A percentile compares a stretch with the other conserved stretches of the same genome.
Conservation (phyloP, 805 yeast genomes). For the Ogataea allantospora region DNA sequence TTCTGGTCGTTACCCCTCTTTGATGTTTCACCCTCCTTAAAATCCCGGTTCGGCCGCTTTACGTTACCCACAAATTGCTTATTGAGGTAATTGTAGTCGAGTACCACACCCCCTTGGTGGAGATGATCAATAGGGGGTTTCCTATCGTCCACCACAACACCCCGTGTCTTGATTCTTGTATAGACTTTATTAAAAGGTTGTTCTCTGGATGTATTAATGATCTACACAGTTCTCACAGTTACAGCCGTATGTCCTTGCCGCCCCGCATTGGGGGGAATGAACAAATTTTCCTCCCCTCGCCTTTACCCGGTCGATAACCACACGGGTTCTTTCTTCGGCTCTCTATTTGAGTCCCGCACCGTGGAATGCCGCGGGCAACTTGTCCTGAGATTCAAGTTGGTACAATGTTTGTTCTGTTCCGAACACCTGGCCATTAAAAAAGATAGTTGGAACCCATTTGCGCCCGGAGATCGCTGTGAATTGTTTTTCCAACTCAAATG, state of each 20-base stretch:
- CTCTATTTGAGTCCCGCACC: conserved; percentile 28
- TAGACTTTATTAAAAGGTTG: too few relatives aligned
- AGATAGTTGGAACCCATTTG: conserved; percentile 70
- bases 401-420: conserved; percentile 56
- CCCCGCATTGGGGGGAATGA: background rate
- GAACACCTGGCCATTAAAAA: conserved; percentile 55
- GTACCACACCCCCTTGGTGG: conserved; percentile 1
- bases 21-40: conserved; percentile 1
- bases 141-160: background rate
- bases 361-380: conserved; percentile 36
- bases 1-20: conserved; percentile 7
- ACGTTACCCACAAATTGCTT: conserved; percentile 1
- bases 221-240: too few relatives aligned
- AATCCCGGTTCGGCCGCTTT: background rate
- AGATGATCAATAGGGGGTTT: background rate
- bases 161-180: background rate
- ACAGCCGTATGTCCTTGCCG: background rate
- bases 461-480: conserved; percentile 57
- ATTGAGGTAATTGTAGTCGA: conserved; percentile 5
- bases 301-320: background rate
- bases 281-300: background rate
- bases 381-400: conserved; percentile 35
- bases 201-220: too few relatives aligned
- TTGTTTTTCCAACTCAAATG: conserved; percentile 50
- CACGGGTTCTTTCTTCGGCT: background rate